A percentile compares a stretch with the other conserved stretches of the same genome.
Conservation (phyloP, 805 yeast genomes). For the Yamadazyma paraphyllophila region DNA sequence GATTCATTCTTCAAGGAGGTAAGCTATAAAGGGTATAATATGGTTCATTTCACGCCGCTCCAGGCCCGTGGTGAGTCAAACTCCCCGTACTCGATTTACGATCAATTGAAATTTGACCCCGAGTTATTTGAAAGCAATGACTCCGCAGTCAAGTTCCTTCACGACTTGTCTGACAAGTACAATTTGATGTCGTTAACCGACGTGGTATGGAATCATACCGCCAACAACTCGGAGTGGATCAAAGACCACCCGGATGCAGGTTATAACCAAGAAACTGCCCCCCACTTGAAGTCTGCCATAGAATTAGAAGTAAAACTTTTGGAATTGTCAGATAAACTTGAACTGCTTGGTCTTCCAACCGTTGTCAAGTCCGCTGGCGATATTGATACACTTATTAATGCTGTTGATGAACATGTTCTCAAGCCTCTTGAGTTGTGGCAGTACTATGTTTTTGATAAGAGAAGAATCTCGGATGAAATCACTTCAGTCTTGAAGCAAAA, state of each 20-base stretch:
- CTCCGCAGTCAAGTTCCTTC: constrained; percentile 54
- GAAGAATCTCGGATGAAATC: constrained; percentile 37
- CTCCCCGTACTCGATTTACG: constrained; percentile 90
- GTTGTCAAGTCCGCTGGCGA: constrained; percentile 51
- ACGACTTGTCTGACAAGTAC: constrained; percentile 49
- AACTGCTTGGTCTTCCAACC: constrained; percentile 60
- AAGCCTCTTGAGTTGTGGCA: constrained; percentile 78
- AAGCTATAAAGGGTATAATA: constrained; percentile 79
- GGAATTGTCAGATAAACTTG: constrained; percentile 60
- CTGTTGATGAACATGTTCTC: constrained; percentile 66
- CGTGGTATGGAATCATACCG: constrained; percentile 93
- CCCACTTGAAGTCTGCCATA: constrained; percentile 81
- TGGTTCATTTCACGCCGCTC: constrained; percentile 94
- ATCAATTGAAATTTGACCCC: constrained; percentile 79
- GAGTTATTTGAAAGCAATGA: constrained; percentile 51
- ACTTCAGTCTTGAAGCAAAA: constrained; percentile 34
- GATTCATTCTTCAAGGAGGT: constrained; percentile 58
- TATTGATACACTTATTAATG: constrained; percentile 60
- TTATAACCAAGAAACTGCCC: constrained; percentile 81
- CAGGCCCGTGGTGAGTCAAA: constrained; percentile 86
- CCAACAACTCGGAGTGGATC: constrained; percentile 85
- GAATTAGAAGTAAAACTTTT: constrained; percentile 73
- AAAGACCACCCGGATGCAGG: constrained; percentile 87
- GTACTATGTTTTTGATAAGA: constrained; percentile 70
- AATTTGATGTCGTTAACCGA: constrained; percentile 80